Conservation (phyloP, 2,329 filamentous ascomycete species). For the Calonectria henricotiae region DNA sequence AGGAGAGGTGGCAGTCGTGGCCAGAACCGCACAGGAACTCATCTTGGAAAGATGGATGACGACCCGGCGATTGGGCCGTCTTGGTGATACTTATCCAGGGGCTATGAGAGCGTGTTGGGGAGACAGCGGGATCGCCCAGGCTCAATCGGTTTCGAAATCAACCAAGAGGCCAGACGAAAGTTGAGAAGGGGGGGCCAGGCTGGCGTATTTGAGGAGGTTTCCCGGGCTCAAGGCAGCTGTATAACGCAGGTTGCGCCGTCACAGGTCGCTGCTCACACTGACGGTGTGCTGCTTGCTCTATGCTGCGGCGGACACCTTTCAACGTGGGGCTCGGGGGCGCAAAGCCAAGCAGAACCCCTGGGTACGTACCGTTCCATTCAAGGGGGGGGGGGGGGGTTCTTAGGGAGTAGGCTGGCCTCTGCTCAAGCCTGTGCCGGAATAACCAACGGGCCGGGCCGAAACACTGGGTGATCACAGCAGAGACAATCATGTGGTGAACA, state of each 20-base stretch:
- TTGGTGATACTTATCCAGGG: conserved; percentile 52
- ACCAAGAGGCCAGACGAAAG: conserved; percentile 36
- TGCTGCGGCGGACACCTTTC: conserved; percentile 53
- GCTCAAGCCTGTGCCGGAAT: conserved; percentile 28
- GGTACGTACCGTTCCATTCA: conserved; percentile 41
- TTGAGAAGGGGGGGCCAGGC: conserved; percentile 17
- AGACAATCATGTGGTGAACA: neutral
- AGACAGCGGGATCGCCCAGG: conserved; percentile 35
- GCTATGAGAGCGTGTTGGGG: conserved; percentile 38
- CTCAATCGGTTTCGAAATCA: conserved; percentile 47
- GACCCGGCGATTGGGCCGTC: conserved; percentile 55
- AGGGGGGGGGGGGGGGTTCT: conserved; percentile 1
- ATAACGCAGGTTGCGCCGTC: conserved; percentile 50
- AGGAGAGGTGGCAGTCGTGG: conserved; percentile 34
- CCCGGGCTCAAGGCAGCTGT: conserved; percentile 51
- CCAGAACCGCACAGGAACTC: conserved; percentile 59
- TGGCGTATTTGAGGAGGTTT: conserved; percentile 35
- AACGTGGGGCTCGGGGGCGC: conserved; percentile 49
- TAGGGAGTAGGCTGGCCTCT: neutral
- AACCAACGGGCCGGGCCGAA: conserved; percentile 38
- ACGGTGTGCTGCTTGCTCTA: conserved; percentile 49
- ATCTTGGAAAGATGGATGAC: conserved; percentile 55
- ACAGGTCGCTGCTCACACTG: conserved; percentile 45
- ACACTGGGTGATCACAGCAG: too few species aligned
- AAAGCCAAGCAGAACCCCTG: conserved; percentile 36